Evolutionary conservation across 805 yeast species (phyloP), one percentile per base, ranked within the genome.

Genomic region (Zygosaccharomyces gambellarensis): DNA sequence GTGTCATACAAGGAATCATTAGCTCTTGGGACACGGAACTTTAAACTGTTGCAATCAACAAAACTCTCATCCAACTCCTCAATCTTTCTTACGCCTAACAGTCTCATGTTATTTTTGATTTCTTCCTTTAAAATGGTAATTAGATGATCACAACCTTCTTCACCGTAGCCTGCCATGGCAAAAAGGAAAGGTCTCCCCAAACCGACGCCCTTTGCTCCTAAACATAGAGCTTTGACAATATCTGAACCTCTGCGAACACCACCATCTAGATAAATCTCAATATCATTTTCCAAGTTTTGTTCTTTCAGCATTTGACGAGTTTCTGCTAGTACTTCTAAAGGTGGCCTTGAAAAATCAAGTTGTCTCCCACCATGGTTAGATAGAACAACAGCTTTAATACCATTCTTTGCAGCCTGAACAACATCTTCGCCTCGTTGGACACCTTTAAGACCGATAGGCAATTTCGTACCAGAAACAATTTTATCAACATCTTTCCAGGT

Each of bases 161-260:
- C 88, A 9, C 95, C 95, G 55, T 86, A 87, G 1, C 87, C 75
- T n/a, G 87, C 76, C 81, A 85, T 80, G 34, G 90, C 89, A 61
- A 83, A 86, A 30, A 85, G 63, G 64, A 86, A 82, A 2, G 90
- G 88, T 49, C 92, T 73, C 4, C 94, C 90, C 36, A 87, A 65
- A 0, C 94, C 94, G 3, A 78, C 81, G 3, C 87, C 88, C 50
- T 76, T 80, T 27, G 92, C 94, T 8, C 94, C 95, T 3, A 86
- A 71, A 49, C 87, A 81, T 11, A 87, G 64, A 0, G 94, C 92
- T 60, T 87, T 86, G 44, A 86, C 57, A n/a, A 87, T 69, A 61
- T 87, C 95, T 3, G 89, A 78, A 9, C 87, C 94, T 58, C 92
- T 74, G 53, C 89, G 75, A 25, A 86, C 73, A 32, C 94, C 94